A percentile compares a stretch with the other conserved stretches of the same genome.
phyloP scores from a whole-genome alignment of 23 red algal genomes.

The Pyropia haitanensis region DNA sequence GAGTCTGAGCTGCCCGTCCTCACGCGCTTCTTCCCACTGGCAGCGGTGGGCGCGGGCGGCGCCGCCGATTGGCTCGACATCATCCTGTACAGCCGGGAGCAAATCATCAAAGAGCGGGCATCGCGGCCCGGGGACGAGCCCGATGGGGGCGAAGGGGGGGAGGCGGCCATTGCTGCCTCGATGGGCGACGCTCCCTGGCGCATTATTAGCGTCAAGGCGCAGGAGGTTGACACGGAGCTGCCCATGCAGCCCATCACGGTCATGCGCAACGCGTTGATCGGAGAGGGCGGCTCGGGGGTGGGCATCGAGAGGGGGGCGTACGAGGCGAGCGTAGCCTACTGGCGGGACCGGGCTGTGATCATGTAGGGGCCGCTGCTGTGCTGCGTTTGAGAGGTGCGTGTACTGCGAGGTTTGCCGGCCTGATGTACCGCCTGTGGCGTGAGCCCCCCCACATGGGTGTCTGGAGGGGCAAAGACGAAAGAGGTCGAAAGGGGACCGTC shows the following conservation, averaged over 20 bases:
- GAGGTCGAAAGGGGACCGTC: no score
- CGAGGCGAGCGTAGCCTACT: slow-evolving; percentile 69
- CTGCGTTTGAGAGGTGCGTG: background rate
- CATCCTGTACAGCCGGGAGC: slow-evolving; percentile 53
- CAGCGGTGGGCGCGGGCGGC: slow-evolving; percentile 7
- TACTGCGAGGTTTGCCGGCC: no score
- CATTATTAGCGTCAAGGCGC: slow-evolving; percentile 83
- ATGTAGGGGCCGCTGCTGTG: slow-evolving; percentile 7
- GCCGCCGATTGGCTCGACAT: slow-evolving; percentile 71
- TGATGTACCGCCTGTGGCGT: no score
- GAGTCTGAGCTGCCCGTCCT: slow-evolving; percentile 86
- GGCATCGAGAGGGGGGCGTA: slow-evolving; percentile 63
- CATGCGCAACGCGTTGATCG: slow-evolving; percentile 88
- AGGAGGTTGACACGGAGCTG: slow-evolving; percentile 68
- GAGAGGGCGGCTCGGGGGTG: slow-evolving; percentile 73
- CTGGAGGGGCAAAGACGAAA: no score
- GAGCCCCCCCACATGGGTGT: no score
- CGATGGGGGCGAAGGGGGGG: background rate
- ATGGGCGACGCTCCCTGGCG: slow-evolving; percentile 64
- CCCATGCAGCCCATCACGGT: slow-evolving; percentile 97
- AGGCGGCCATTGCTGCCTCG: background rate
- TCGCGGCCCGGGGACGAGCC: slow-evolving; percentile 7
- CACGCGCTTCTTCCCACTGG: slow-evolving; percentile 50
- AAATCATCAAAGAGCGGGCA: slow-evolving; percentile 15
- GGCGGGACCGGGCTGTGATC: slow-evolving; percentile 58